Percentiles rank a stretch among this genome's conserved stretches.
Conservation (phyloP, 2,329 filamentous ascomycete genomes). For the Botrytis hyacinthi region DNA sequence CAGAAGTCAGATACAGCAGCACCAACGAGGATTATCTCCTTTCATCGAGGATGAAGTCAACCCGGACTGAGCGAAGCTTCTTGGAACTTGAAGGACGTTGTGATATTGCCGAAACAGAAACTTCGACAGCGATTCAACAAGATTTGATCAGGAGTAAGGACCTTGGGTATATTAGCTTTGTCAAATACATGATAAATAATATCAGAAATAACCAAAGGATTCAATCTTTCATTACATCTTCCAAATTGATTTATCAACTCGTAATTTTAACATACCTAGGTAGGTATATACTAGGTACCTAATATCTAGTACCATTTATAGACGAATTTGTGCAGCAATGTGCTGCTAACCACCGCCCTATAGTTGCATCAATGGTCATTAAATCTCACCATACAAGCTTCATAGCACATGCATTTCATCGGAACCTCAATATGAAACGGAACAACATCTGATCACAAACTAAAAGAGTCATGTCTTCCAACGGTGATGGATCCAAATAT, state of each 20-base stretch:
- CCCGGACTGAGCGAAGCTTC: neutral
- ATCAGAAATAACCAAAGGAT: neutral
- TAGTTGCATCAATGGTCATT: constrained; percentile 20
- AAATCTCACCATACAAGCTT: constrained; percentile 30
- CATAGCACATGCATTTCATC: constrained; percentile 31
- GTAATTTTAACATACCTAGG: neutral
- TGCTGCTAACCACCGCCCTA: neutral
- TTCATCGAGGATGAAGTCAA: neutral
- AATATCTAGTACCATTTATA: neutral
- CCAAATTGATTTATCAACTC: neutral
- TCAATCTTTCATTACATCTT: neutral
- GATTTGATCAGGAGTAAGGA: neutral
- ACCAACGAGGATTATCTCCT: neutral
- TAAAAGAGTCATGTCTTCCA: constrained; percentile 21
- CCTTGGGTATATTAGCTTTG: neutral
- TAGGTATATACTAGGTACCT: too few relatives aligned
- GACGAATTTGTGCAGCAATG: neutral
- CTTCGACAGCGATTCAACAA: neutral
- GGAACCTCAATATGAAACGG: constrained; percentile 9
- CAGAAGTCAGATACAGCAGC: neutral
- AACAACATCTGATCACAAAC: constrained; percentile 3
- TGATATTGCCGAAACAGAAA: neutral
- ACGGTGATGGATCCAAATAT: constrained; percentile 16
- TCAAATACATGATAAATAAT: neutral
- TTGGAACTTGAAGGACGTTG: neutral